Evolutionary conservation across 768 basidiomycete genomes (phyloP), one percentile per base, ranked within the genome.

Genomic region (Chlorophyllum brunneum): DNA sequence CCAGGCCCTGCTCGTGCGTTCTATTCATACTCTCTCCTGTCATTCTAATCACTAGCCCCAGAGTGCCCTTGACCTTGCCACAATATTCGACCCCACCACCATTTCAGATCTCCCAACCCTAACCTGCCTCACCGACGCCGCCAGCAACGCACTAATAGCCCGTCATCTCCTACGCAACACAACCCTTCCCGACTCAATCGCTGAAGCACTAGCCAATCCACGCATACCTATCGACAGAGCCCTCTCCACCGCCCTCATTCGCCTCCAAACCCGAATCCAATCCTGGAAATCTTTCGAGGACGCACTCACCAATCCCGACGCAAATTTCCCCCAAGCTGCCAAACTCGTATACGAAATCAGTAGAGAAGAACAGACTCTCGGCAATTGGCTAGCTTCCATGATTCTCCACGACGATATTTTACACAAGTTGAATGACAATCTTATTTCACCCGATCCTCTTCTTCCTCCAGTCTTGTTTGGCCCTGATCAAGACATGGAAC

Each of bases 311-410:
- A 81, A 81, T 57, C 63, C 76, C 0, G 70, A 72, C 1, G 79
- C 73, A 10, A 72, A 86, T 55, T 82, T 84, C 59, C 47, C 59
- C 1, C 64, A 63, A 5, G 74, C 80, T n/a, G 74, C 73, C 11
- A 63, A 56, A 4, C 75, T 84, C 59, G 64, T 91, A 20, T 78
- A 76, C 54, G 83, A 88, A 29, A 70, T 88, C 11, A 77, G 81
- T 9, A 64, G 70, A 1, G 83, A 85, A 42, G 88, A 90, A 56
- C 76, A 79, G 51, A 77, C 86, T 1, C 73, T 85, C 46, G 88
- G 88, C 5, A 82, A 85, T 40, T 88, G 84, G 84, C 68, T 91
- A 10, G 81, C 79, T 49, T 83, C 81, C 8, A 81, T 90, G 77
- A 71, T 81, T 23, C 72, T 74, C n/a, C 78, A 85, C 38, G 70